Evolutionary conservation across 352 stramenopile species (phyloP).

Genomic region (Pythium brassicae): DNA sequence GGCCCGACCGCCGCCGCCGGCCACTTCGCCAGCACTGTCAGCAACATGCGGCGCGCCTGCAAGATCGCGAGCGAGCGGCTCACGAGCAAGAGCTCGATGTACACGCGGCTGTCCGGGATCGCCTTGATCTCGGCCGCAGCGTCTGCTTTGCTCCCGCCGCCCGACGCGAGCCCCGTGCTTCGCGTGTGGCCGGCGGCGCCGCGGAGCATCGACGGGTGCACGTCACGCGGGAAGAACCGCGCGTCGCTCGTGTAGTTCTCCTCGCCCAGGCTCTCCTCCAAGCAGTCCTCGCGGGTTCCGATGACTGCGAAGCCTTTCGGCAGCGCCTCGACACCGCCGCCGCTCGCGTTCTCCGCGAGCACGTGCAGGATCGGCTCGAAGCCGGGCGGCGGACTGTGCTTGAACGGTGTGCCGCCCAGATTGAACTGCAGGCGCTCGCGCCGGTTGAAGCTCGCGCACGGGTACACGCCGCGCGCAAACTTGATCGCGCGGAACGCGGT

Average conservation of each 20-base stretch:
- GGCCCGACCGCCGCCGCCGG: slow-evolving; percentile 44
- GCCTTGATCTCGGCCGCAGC: slow-evolving; percentile 71
- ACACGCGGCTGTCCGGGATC: slow-evolving; percentile 75
- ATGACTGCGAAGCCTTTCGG: slow-evolving; percentile 74
- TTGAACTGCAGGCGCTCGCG: slow-evolving; percentile 86
- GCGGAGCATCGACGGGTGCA: slow-evolving; percentile 70
- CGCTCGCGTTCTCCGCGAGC: slow-evolving; percentile 31
- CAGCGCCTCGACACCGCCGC: slow-evolving; percentile 28
- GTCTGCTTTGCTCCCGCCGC: slow-evolving; percentile 51
- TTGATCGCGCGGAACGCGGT: slow-evolving; percentile 79
- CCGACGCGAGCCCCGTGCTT: slow-evolving; percentile 34
- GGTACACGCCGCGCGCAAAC: slow-evolving; percentile 80
- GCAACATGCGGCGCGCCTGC: slow-evolving; percentile 64
- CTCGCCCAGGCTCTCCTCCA: slow-evolving; percentile 82
- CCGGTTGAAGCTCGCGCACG: slow-evolving; percentile 86
- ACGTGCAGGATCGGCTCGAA: slow-evolving; percentile 80
- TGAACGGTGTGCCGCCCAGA: slow-evolving; percentile 77
- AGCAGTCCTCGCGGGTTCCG: slow-evolving; percentile 71
- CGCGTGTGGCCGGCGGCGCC: slow-evolving; percentile 41
- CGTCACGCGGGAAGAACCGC: slow-evolving; percentile 74
- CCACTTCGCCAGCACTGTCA: slow-evolving; percentile 80
- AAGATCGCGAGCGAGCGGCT: slow-evolving; percentile 79
- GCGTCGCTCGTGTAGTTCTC: slow-evolving; percentile 78
- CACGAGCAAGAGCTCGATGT: slow-evolving; percentile 70
- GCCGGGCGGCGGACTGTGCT: slow-evolving; percentile 63